These are phyloP conservation scores for Citrullus colocynthis DNA, from an alignment of 306 rosid species.

Conservation along the genomic window DNA sequence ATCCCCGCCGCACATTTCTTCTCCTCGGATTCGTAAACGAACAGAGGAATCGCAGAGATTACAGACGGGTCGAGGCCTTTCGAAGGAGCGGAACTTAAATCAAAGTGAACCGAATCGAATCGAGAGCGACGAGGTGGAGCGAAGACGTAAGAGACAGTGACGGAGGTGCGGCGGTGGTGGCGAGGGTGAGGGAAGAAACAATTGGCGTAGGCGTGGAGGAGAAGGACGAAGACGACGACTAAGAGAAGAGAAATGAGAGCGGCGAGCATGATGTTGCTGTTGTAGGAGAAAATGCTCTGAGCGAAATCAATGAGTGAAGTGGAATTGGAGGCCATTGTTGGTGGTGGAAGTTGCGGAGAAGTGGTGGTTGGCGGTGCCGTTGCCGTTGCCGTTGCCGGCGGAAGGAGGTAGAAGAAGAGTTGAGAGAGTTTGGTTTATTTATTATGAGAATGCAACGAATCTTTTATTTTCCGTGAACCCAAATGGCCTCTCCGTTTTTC, in stretches of 20 bases:
- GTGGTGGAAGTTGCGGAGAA: background rate
- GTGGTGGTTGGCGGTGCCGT: background rate
- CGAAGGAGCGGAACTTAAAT: conserved; percentile 16
- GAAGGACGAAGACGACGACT: conserved; percentile 78
- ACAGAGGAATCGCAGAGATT: conserved; percentile 52
- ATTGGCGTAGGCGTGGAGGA: conserved; percentile 82
- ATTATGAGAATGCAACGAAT: background rate
- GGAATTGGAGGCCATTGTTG: background rate
- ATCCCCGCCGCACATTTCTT: background rate
- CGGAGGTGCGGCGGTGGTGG: conserved; percentile 34
- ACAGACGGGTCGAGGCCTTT: conserved; percentile 55
- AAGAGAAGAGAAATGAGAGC: conserved; percentile 68
- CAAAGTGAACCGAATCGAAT: conserved; percentile 32
- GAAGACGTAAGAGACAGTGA: conserved; percentile 40
- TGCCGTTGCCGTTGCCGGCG: background rate
- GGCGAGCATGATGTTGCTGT: conserved; percentile 68
- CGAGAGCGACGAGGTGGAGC: conserved; percentile 46
- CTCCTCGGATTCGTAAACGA: conserved; percentile 25
- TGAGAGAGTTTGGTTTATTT: background rate
- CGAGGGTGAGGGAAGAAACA: conserved; percentile 64
- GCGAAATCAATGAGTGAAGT: conserved; percentile 28
- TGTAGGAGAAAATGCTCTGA: conserved; percentile 54
- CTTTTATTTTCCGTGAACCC: background rate
- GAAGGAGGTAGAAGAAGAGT: background rate
- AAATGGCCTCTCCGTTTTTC: background rate